Evolutionary conservation across 1,284 basidiomycete genomes (phyloP).

Genomic region (Erythrobasidium hasegawianum): DNA sequence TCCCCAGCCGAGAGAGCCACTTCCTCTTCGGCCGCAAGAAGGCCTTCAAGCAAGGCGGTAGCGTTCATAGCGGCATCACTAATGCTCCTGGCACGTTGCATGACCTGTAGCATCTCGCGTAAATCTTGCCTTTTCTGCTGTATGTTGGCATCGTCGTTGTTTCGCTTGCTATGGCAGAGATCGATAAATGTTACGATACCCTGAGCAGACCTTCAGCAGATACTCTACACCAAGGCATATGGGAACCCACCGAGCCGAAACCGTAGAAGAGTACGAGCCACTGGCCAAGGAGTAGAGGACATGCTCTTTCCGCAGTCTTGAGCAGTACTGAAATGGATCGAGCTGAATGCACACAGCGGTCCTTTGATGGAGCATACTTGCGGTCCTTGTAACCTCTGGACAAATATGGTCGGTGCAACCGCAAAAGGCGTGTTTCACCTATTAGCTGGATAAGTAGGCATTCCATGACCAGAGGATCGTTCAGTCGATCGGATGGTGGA

Average conservation of each 20-base stretch:
- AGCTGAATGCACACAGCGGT: constrained; percentile 40
- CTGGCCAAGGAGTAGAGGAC: constrained; percentile 42
- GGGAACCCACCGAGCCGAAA: constrained; percentile 44
- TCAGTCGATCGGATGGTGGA: constrained; percentile 19
- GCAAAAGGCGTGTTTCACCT: constrained; percentile 45
- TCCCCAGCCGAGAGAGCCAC: neutral
- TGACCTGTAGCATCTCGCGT: constrained; percentile 20
- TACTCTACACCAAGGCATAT: no score
- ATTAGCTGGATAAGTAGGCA: constrained; percentile 45
- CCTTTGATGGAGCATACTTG: constrained; percentile 40
- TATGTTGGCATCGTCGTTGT: constrained; percentile 3
- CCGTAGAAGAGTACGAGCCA: constrained; percentile 46
- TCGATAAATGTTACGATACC: constrained; percentile 36
- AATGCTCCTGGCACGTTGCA: constrained; percentile 23
- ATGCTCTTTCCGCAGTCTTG: constrained; percentile 37
- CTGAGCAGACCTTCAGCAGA: constrained; percentile 6
- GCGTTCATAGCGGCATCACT: constrained; percentile 30
- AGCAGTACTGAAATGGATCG: constrained; percentile 37
- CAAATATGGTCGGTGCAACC: constrained; percentile 46
- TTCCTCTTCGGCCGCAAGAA: constrained; percentile 28
- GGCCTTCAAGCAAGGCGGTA: constrained; percentile 30
- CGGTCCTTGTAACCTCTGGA: constrained; percentile 42
- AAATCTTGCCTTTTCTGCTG: constrained; percentile 15
- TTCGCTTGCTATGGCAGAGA: constrained; percentile 23
- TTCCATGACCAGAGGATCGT: constrained; percentile 40